These are phyloP conservation scores for Pseudogymnoascus sp. DNA, from an alignment of 2,329 filamentous ascomycete species.

Conservation along the genomic window DNA sequence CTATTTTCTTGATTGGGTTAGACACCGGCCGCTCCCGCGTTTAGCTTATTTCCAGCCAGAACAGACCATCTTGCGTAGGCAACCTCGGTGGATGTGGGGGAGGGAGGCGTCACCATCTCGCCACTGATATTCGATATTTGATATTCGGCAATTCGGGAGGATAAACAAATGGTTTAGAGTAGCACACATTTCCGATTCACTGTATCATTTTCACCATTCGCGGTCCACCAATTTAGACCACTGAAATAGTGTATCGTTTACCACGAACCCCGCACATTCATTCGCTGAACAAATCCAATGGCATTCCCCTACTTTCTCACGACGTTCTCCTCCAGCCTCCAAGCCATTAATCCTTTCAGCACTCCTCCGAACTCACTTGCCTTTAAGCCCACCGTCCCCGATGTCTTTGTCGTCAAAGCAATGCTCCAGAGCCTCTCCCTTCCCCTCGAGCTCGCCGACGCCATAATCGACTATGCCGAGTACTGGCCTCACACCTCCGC, in stretches of 20 bases:
- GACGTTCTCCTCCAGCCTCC: not conserved
- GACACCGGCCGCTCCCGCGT: not conserved
- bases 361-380: not conserved
- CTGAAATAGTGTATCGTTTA: not conserved
- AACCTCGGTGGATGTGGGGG: not conserved
- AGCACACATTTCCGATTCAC: not conserved
- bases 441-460: slow-evolving; percentile 47
- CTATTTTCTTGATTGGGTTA: not conserved
- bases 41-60: not conserved
- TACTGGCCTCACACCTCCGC: slow-evolving; percentile 47
- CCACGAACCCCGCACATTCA: not conserved
- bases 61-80: not conserved
- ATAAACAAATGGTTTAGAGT: not conserved
- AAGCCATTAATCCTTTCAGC: not conserved
- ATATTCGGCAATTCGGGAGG: not conserved
- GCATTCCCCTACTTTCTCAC: not conserved
- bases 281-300: not conserved
- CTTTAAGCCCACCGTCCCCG: slow-evolving; percentile 33
- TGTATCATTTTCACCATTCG: too few relatives aligned
- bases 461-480: slow-evolving; percentile 50
- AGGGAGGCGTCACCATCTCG: not conserved
- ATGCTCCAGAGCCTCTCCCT: slow-evolving; percentile 39
- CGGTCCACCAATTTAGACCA: not conserved
- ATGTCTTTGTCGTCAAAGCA: slow-evolving; percentile 41
- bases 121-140: not conserved